Evolutionary conservation across 140 eudicot genomes (phyloP).

Genomic region (Cichorium intybus): DNA sequence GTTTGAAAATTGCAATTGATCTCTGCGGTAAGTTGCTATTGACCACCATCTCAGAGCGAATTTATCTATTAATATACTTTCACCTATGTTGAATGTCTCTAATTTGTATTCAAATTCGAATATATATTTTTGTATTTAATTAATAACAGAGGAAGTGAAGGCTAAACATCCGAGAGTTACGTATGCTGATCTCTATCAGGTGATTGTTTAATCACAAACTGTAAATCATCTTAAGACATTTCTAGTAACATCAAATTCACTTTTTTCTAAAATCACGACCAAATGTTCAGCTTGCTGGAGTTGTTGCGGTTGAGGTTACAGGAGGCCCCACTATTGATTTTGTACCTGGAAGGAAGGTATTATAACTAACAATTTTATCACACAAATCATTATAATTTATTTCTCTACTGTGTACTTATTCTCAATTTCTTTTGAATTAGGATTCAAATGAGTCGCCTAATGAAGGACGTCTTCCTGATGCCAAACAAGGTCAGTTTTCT

Average conservation of each 20-base stretch:
- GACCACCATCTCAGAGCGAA: no score
- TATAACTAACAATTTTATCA: background rate
- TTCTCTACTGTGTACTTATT: conserved; percentile 4
- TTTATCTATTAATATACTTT: no score
- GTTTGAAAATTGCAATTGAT: conserved; percentile 82
- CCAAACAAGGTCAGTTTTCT: conserved; percentile 69
- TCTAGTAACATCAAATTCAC: background rate
- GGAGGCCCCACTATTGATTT: conserved; percentile 92
- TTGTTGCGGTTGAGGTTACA: conserved; percentile 93
- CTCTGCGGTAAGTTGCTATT: conserved; percentile 59
- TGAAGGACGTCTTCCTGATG: conserved; percentile 99
- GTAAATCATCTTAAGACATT: background rate
- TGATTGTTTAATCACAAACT: conserved; percentile 17
- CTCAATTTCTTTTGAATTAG: conserved; percentile 23
- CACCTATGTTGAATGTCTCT: no score
- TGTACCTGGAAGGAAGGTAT: conserved; percentile 92
- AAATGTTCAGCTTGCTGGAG: conserved; percentile 87
- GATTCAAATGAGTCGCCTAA: conserved; percentile 61
- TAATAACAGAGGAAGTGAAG: conserved; percentile 71
- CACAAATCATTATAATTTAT: background rate
- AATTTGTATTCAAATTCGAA: background rate
- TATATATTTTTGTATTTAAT: conserved; percentile 6
- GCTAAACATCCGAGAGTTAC: conserved; percentile 72
- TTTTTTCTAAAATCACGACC: background rate
- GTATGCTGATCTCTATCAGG: conserved; percentile 98